phyloP scores from a whole-genome alignment of 169 alveolate species.

The Neospora caninum region DNA sequence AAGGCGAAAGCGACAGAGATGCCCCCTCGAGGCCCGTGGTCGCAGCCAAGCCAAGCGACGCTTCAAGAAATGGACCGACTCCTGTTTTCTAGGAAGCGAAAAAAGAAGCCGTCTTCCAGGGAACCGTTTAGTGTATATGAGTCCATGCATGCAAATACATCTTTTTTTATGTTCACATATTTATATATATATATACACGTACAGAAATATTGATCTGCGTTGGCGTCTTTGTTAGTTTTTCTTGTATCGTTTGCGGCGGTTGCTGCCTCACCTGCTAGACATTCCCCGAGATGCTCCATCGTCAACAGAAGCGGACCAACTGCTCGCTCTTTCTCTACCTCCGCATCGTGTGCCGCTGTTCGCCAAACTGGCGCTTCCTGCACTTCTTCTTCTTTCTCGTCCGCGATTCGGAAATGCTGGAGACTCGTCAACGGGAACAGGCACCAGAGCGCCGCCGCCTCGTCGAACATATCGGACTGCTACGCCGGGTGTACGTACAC shows the following conservation, averaged over 20 bases:
- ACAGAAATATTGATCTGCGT: neutral
- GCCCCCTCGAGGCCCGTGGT: no score
- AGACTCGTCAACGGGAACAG: neutral
- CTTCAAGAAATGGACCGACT: no score
- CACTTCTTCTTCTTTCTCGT: neutral
- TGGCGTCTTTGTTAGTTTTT: no score
- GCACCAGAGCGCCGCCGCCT: conserved; percentile 25
- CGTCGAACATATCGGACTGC: neutral
- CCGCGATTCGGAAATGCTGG: neutral
- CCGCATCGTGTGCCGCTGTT: neutral
- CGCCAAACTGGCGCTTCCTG: neutral
- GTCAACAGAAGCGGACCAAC: neutral
- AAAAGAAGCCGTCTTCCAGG: no score
- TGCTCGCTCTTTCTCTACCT: neutral
- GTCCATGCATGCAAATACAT: no score
- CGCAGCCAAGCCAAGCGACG: no score
- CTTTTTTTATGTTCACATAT: neutral
- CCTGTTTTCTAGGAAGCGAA: no score
- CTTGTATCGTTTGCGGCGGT: neutral
- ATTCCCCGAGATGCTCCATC: neutral
- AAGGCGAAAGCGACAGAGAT: no score
- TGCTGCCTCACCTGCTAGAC: neutral
- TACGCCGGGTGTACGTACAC: neutral
- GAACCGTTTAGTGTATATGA: no score
- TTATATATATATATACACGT: no score